phyloP scores from a whole-genome alignment of 1,139 yeast genomes.

The Blastobotrys raffinosifermentans region DNA sequence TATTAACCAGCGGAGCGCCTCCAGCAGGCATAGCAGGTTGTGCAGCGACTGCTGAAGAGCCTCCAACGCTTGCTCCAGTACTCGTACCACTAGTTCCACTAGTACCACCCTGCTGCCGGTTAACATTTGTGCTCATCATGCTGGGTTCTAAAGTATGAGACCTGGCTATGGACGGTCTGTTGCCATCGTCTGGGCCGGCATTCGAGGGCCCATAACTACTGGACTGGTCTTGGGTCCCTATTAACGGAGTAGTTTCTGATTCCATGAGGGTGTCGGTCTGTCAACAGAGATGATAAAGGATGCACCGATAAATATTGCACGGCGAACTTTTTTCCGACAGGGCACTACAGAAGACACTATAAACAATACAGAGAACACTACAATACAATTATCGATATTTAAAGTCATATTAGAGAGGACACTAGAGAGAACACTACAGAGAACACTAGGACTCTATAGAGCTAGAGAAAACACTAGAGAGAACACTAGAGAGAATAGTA shows the following conservation, averaged over 20 bases:
- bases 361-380: no score
- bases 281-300: no score
- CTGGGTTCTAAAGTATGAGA: background rate
- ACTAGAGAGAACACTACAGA: no score
- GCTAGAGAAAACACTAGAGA: no score
- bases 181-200: background rate
- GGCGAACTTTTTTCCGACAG: background rate
- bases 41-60: background rate
- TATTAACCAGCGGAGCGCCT: background rate
- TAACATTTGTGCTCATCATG: background rate
- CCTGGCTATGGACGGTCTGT: background rate
- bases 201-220: background rate
- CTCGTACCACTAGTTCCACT: background rate
- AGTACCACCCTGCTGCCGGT: background rate
- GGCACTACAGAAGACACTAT: no score
- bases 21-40: background rate
- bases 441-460: no score
- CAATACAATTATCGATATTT: no score
- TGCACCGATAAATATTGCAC: no score
- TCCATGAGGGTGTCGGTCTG: background rate
- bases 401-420: no score
- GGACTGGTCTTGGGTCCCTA: background rate
- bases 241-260: background rate
- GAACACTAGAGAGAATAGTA: no score
- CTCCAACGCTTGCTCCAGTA: background rate